Percentiles rank a stretch among this genome's conserved stretches.
These are phyloP conservation scores for Spathaspora sp. DNA, from an alignment of 805 yeast species.

Conservation along the genomic window DNA sequence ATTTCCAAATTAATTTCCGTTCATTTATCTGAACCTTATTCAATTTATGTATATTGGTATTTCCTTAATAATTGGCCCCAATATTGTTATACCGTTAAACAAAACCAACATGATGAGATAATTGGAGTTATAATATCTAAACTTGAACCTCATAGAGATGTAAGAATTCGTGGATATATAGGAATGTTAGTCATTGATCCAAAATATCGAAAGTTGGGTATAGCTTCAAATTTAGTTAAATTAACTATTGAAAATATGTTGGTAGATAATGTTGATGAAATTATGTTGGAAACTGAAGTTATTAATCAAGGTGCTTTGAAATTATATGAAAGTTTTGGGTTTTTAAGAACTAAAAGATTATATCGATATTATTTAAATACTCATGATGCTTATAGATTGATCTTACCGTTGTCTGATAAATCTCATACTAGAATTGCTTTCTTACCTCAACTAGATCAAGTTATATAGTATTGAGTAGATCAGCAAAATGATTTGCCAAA, in stretches of 20 bases:
- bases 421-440: constrained; percentile 49
- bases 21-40: constrained; percentile 91
- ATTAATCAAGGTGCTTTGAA: constrained; percentile 66
- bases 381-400: constrained; percentile 87
- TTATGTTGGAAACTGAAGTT: constrained; percentile 91
- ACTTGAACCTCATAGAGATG: constrained; percentile 69
- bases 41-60: constrained; percentile 87
- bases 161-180: constrained; percentile 81
- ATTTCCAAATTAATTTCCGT: constrained; percentile 57
- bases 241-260: constrained; percentile 64
- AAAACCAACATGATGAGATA: constrained; percentile 33
- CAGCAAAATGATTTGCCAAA: no score
- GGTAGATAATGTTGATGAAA: constrained; percentile 73
- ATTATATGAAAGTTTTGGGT: constrained; percentile 74
- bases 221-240: constrained; percentile 71
- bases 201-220: constrained; percentile 69
- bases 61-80: constrained; percentile 91
- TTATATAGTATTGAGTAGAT: not conserved
- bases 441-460: constrained; percentile 15
- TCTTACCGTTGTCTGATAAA: constrained; percentile 71
- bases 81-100: constrained; percentile 60
- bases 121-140: constrained; percentile 88
- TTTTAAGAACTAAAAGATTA: constrained; percentile 68
- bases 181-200: constrained; percentile 92
- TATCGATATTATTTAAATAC: constrained; percentile 86